A percentile compares a stretch with the other conserved stretches of the same genome.
phyloP scores from a whole-genome alignment of 129 eudicot species.

The Silybum marianum region DNA sequence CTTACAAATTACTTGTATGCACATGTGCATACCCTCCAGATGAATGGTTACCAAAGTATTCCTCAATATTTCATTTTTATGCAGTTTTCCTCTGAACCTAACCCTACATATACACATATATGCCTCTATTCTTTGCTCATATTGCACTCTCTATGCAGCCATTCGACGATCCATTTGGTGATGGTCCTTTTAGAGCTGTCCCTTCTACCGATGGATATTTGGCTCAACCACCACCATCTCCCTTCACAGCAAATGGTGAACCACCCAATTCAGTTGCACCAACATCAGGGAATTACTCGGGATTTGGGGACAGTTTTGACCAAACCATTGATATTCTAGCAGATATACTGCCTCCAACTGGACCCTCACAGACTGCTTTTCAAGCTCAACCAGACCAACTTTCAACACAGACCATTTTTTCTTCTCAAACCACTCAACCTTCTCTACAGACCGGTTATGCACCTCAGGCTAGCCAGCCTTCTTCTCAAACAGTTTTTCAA shows the following conservation, averaged over 20 bases:
- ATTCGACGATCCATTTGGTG: slow-evolving; percentile 94
- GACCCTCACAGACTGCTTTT: slow-evolving; percentile 25
- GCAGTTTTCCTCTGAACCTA: too few species aligned
- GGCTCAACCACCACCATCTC: slow-evolving; percentile 37
- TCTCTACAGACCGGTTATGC: background rate
- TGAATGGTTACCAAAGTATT: too few species aligned
- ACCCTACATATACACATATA: background rate
- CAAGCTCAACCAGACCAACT: slow-evolving; percentile 38
- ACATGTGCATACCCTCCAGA: too few species aligned
- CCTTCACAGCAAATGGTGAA: slow-evolving; percentile 39
- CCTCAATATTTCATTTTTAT: too few species aligned
- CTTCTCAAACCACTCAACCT: slow-evolving; percentile 26
- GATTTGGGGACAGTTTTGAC: slow-evolving; percentile 46
- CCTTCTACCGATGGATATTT: slow-evolving; percentile 44
- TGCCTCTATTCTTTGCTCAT: slow-evolving; percentile 11
- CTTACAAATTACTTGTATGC: too few species aligned
- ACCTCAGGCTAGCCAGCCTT: slow-evolving; percentile 1
- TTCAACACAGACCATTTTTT: slow-evolving; percentile 15
- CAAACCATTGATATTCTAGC: slow-evolving; percentile 74
- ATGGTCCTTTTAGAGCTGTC: slow-evolving; percentile 76
- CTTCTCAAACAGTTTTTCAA: slow-evolving; percentile 22
- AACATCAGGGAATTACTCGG: slow-evolving; percentile 31
- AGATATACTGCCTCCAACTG: slow-evolving; percentile 83
- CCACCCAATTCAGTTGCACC: slow-evolving; percentile 33
- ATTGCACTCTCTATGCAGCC: slow-evolving; percentile 49